Evolutionary conservation across 257 asterid genomes (phyloP).

Genomic region (Verbascum thapsus): DNA sequence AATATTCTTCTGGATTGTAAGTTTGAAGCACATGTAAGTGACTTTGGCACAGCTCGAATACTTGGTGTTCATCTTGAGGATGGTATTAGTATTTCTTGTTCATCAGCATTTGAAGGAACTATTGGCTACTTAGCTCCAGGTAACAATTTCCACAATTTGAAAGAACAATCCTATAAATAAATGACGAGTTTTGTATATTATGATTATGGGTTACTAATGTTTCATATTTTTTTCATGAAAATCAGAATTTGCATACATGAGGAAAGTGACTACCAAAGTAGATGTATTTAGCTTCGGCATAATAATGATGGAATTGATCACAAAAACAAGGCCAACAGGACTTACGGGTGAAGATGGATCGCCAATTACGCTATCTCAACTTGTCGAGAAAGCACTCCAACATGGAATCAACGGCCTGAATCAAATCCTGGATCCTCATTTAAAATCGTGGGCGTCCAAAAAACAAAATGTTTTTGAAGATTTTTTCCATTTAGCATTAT

Average conservation of each 20-base stretch:
- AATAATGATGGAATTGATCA: slow-evolving; percentile 68
- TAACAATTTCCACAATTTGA: slow-evolving; percentile 22
- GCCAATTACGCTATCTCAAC: slow-evolving; percentile 63
- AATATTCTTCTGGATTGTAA: slow-evolving; percentile 66
- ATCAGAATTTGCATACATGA: slow-evolving; percentile 78
- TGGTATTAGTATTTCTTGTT: slow-evolving; percentile 45
- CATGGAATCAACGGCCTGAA: slow-evolving; percentile 43
- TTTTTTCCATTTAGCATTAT: slow-evolving; percentile 62
- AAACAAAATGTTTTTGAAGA: slow-evolving; percentile 49
- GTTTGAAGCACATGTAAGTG: slow-evolving; percentile 69
- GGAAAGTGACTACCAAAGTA: slow-evolving; percentile 69
- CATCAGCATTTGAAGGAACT: slow-evolving; percentile 80
- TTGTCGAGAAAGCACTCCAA: slow-evolving; percentile 52
- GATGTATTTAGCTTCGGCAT: slow-evolving; percentile 89
- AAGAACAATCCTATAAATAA: no score
- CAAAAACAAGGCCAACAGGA: slow-evolving; percentile 76
- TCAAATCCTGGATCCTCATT: slow-evolving; percentile 54
- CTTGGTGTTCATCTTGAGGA: slow-evolving; percentile 60
- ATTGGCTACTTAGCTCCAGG: slow-evolving; percentile 97
- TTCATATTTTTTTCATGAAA: slow-evolving; percentile 6
- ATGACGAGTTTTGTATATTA: no score
- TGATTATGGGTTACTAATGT: no score
- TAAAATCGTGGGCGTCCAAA: slow-evolving; percentile 41
- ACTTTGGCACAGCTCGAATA: slow-evolving; percentile 86
- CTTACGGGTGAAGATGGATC: slow-evolving; percentile 51